Percentiles rank a stretch among this genome's conserved stretches.
Conservation (phyloP, 805 yeast species). For the Schizosaccharomyces pombe region DNA sequence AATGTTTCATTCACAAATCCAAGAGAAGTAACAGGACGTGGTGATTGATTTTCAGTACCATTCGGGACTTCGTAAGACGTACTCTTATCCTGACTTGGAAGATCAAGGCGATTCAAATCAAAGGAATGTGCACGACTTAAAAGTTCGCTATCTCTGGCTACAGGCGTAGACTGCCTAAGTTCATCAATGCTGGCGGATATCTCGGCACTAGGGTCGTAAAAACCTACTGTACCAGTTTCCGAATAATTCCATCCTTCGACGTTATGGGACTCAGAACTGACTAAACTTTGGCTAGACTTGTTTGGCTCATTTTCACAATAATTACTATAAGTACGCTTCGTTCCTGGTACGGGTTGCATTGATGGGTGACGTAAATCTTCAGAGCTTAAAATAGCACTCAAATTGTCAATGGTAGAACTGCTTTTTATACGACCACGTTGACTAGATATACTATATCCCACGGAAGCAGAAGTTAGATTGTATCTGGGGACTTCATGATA, state of each 20-base stretch:
- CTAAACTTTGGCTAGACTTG: too few relatives aligned
- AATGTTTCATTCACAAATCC: not conserved
- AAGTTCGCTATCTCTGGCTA: not conserved
- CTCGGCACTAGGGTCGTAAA: not conserved
- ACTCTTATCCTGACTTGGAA: not conserved
- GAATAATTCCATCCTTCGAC: not conserved
- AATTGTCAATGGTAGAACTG: not conserved
- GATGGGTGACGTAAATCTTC: not conserved
- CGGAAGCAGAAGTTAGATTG: not conserved
- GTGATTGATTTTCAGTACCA: not conserved
- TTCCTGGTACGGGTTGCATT: not conserved
- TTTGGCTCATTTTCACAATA: not conserved
- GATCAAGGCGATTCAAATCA: not conserved
- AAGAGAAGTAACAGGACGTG: not conserved
- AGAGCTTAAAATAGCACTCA: not conserved
- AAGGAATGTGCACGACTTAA: not conserved
- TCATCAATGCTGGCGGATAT: not conserved
- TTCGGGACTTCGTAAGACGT: not conserved
- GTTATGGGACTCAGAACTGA: not conserved
- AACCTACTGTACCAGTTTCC: not conserved
- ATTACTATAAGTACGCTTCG: constrained; percentile 1
- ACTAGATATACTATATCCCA: not conserved
- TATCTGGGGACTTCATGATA: not conserved
- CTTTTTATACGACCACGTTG: not conserved
- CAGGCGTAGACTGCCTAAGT: not conserved